These are phyloP conservation scores for Lathyrus sativus DNA, from an alignment of 306 rosid species.

Conservation along the genomic window DNA sequence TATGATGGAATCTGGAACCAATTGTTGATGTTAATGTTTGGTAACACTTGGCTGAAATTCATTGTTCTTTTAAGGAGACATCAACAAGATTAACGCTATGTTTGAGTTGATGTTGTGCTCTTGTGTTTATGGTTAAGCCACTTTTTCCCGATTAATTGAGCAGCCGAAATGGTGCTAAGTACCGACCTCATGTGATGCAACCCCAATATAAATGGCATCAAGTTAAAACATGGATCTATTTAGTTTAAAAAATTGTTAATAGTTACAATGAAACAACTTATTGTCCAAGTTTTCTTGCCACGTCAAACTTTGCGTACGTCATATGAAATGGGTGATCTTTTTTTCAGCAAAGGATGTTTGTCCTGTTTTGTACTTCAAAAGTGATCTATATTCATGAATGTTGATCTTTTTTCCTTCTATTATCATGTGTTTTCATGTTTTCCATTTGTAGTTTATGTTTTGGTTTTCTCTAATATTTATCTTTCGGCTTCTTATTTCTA, in stretches of 20 bases:
- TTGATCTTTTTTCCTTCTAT: slow-evolving; percentile 7
- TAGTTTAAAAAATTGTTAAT: too few relatives aligned
- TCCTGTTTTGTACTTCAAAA: slow-evolving; percentile 11
- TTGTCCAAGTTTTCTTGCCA: not conserved
- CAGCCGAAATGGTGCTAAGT: not conserved
- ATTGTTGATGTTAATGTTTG: too few relatives aligned
- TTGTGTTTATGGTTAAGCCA: not conserved
- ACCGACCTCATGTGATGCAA: not conserved
- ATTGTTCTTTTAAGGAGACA: not conserved
- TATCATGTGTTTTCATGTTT: slow-evolving; percentile 3
- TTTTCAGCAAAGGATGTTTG: slow-evolving; percentile 5
- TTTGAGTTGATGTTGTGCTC: too few relatives aligned
- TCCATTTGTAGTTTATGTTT: not conserved
- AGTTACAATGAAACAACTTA: not conserved
- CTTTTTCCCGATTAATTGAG: not conserved
- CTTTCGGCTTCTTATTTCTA: slow-evolving; percentile 33
- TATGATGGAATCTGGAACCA: too few relatives aligned
- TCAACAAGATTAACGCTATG: not conserved
- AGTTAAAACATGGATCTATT: too few relatives aligned
- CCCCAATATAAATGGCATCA: slow-evolving; percentile 5
- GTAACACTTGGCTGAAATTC: not conserved
- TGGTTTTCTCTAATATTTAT: slow-evolving; percentile 7
- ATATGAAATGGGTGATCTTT: not conserved
- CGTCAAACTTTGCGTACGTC: not conserved
- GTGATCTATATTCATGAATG: slow-evolving; percentile 4